These are phyloP conservation scores for Drechslerella coelobrocha DNA, from an alignment of 2,329 filamentous ascomycete genomes.

Conservation along the genomic window DNA sequence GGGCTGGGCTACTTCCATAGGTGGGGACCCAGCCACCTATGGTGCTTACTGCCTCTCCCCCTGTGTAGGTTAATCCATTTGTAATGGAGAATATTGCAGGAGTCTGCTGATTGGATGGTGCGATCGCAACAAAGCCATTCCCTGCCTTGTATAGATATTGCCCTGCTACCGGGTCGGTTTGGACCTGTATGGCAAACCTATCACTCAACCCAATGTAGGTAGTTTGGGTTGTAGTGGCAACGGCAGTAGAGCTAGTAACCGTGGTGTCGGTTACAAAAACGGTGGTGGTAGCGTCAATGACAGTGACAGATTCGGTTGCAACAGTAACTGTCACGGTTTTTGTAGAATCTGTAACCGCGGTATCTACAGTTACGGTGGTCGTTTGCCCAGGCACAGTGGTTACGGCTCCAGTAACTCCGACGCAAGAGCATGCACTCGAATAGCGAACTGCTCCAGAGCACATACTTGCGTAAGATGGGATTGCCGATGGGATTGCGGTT, in stretches of 20 bases:
- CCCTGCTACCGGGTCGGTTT: not conserved
- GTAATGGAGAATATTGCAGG: slow-evolving; percentile 9
- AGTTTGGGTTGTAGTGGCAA: slow-evolving; percentile 6
- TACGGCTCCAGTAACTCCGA: slow-evolving; percentile 51
- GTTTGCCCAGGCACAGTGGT: slow-evolving; percentile 34
- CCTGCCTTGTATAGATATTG: not conserved
- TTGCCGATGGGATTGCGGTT: slow-evolving; percentile 33
- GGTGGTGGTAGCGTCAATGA: slow-evolving; percentile 9
- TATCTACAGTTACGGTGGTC: not conserved
- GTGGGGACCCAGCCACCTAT: not conserved
- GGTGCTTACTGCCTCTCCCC: not conserved
- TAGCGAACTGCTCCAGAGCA: slow-evolving; percentile 53
- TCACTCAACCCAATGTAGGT: slow-evolving; percentile 2
- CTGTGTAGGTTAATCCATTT: not conserved
- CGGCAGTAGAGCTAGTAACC: slow-evolving; percentile 1
- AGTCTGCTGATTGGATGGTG: not conserved
- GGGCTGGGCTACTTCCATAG: slow-evolving; percentile 6
- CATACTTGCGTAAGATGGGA: slow-evolving; percentile 54
- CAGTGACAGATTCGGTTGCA: slow-evolving; percentile 5
- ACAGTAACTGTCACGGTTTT: slow-evolving; percentile 6
- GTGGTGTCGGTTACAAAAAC: slow-evolving; percentile 1
- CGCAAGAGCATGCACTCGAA: slow-evolving; percentile 56
- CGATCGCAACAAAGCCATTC: not conserved
- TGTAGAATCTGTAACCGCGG: slow-evolving; percentile 11
- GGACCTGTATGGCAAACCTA: slow-evolving; percentile 11